These are phyloP conservation scores for Beauveria bassiana DNA, from an alignment of 2,329 filamentous ascomycete species.

Conservation along the genomic window DNA sequence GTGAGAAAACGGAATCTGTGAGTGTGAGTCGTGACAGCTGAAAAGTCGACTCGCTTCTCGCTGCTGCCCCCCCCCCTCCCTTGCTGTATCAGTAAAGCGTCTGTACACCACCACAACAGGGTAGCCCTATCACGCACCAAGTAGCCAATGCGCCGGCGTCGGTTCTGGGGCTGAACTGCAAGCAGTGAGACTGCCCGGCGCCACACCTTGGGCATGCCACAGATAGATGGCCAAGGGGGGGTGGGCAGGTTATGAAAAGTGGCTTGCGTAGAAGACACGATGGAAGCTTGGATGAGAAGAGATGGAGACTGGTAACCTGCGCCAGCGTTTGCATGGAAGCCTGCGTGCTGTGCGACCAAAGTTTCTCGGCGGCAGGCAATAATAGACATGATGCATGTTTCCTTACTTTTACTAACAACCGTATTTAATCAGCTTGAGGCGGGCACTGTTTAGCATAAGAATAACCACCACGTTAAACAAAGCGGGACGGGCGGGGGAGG, in stretches of 20 bases:
- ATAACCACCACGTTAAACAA: neutral
- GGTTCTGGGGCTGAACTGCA: constrained; percentile 8
- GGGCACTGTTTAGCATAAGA: neutral
- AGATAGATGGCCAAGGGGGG: neutral
- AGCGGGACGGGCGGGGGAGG: neutral
- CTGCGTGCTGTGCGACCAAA: neutral
- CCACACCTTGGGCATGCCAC: neutral
- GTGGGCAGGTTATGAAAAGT: neutral
- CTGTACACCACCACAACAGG: neutral
- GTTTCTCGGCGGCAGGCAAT: neutral
- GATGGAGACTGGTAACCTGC: neutral
- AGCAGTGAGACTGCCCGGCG: neutral
- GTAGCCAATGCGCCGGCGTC: constrained; percentile 6
- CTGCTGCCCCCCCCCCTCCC: neutral
- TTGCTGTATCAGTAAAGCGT: too few relatives aligned
- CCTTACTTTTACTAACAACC: neutral
- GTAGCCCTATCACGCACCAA: constrained; percentile 4
- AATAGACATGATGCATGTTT: neutral
- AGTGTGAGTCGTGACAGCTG: neutral
- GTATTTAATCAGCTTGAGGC: neutral
- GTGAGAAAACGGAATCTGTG: neutral
- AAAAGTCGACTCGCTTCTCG: neutral
- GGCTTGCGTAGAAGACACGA: neutral
- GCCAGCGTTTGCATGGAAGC: neutral
- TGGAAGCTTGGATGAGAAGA: neutral